Evolutionary conservation across 192 early-diverging fungal genomes (phyloP).

Genomic region (Kickxella alabastrina): DNA sequence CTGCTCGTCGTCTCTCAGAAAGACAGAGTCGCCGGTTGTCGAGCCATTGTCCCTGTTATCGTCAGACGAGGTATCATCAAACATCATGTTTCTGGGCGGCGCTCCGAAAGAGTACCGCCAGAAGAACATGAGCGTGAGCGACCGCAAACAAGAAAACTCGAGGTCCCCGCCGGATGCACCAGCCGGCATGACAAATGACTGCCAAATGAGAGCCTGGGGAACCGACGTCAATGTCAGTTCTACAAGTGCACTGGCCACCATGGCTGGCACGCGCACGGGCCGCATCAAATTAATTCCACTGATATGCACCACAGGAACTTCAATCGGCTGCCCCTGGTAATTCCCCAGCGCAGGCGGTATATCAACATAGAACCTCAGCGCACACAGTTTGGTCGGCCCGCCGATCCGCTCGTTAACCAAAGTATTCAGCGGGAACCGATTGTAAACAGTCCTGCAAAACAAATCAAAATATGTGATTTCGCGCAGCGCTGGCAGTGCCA

Average conservation of each 20-base stretch:
- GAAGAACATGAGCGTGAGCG: constrained; percentile 7
- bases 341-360: neutral
- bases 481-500: constrained; percentile 6
- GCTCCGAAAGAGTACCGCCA: neutral
- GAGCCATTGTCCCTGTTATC: neutral
- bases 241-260: constrained; percentile 5
- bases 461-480: constrained; percentile 6
- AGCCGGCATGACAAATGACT: neutral
- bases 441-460: neutral
- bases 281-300: neutral
- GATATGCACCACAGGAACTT: constrained; percentile 1
- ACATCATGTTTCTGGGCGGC: neutral
- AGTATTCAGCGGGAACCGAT: neutral
- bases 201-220: neutral
- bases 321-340: neutral
- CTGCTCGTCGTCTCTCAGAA: neutral
- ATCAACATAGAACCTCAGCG: neutral
- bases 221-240: constrained; percentile 8
- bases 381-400: neutral
- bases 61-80: neutral
- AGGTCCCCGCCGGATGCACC: neutral
- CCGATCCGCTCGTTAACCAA: constrained; percentile 14
- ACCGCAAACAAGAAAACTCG: constrained; percentile 6
- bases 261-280: neutral
- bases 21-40: neutral